Evolutionary conservation across 192 early-diverging fungal genomes (phyloP), one percentile per base, ranked within the genome.

Genomic region (Podila minutissima): DNA sequence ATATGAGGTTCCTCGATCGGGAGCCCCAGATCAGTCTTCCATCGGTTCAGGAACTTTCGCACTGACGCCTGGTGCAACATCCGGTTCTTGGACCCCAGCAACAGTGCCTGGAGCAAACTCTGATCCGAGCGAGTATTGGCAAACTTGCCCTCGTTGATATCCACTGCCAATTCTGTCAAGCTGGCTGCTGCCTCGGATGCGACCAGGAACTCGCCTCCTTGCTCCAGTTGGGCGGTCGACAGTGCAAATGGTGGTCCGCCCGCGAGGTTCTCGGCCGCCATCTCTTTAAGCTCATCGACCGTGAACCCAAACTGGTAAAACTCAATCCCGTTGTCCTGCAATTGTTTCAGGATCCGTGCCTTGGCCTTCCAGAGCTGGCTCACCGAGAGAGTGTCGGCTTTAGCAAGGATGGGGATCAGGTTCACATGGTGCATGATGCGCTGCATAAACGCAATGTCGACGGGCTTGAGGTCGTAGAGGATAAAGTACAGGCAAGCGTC

Each of bases 361-460:
- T 99, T 98, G 91, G 97, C 97, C 64, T 90, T 88, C 74, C 92
- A 90, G 51, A 98, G 83, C 81, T 97, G 94, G 20, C 85, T 89
- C 24, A 91, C 91, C 22, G 97, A 96, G 38, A 99, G 73, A 15
- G 96, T 98, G 69, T 99, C 97, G 8, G 97, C 92, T 64, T 97
- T 95, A 58, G 96, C 95, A 79, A 99, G 92, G 24, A 99, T 90
- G 1, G 97, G 97, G 67, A 99, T 96, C 63, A 99, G 82, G 82
- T 99, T 99, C 59, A 97, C 95, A 62, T 95, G 91, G 20, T 90
- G 89, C 66, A 95, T 93, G 68, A 99, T 88, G 50, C 94, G 91
- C 87, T 96, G 96, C 96, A 99, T 99, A 69, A 98, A 93, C 82
- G 95, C 92, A 72, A 99, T 96, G 71, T 99, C 97, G 10, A 97